These are phyloP conservation scores for Cryptosporidium sp. DNA, from an alignment of 169 alveolate species.

Conservation along the genomic window DNA sequence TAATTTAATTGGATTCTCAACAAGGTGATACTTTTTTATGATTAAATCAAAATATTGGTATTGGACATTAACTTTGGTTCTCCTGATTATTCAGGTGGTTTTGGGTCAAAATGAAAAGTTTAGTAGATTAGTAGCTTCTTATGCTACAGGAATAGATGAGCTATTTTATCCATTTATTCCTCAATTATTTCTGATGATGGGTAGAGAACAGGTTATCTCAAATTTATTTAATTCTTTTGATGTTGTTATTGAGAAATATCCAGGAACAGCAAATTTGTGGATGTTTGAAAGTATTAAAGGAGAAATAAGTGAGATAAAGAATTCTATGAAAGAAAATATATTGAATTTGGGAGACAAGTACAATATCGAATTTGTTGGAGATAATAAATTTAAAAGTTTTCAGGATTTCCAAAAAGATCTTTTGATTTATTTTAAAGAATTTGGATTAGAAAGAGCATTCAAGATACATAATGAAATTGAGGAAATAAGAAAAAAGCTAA, in stretches of 20 bases:
- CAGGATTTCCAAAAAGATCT: constrained; percentile 3
- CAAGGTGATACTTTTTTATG: constrained; percentile 18
- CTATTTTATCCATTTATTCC: constrained; percentile 57
- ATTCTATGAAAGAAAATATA: background rate
- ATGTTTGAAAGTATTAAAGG: constrained; percentile 10
- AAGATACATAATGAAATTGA: constrained; percentile 18
- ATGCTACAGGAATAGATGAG: constrained; percentile 27
- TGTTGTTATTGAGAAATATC: background rate
- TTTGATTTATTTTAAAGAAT: background rate
- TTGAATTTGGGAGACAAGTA: background rate
- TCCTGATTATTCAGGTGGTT: constrained; percentile 4
- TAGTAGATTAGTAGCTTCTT: constrained; percentile 13
- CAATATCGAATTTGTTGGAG: background rate
- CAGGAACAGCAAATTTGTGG: background rate
- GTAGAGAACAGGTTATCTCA: constrained; percentile 24
- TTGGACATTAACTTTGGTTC: background rate
- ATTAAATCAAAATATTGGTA: constrained; percentile 19
- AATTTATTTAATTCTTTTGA: background rate
- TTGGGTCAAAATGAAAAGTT: constrained; percentile 30
- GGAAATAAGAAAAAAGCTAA: constrained; percentile 12
- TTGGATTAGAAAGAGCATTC: constrained; percentile 19
- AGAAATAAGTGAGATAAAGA: background rate
- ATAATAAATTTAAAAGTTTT: constrained; percentile 1
- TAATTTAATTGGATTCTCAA: background rate
- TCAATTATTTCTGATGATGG: constrained; percentile 18